These are phyloP conservation scores for Capsaspora owczarzaki DNA, from an alignment of 78 protist species.

Conservation along the genomic window DNA sequence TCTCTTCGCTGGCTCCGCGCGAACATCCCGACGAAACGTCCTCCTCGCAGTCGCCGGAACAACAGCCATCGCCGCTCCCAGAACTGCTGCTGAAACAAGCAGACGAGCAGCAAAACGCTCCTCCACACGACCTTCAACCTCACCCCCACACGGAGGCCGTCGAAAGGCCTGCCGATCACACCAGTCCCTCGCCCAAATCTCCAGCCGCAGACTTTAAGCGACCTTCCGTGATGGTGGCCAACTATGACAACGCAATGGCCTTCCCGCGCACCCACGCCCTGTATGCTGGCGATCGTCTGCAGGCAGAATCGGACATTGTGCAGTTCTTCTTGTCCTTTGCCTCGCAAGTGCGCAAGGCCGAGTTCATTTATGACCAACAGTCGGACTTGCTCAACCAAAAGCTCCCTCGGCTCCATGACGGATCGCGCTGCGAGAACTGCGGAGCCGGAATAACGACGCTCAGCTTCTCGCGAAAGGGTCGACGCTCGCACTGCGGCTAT, in stretches of 20 bases:
- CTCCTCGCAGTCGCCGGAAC: no score
- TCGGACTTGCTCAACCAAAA: neutral
- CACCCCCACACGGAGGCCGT: no score
- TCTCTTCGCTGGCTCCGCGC: no score
- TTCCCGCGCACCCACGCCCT: neutral
- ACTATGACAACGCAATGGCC: neutral
- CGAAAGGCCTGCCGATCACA: no score
- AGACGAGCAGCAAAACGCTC: no score
- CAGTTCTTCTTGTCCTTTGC: neutral
- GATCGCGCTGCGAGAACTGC: neutral
- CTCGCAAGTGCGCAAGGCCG: neutral
- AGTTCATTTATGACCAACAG: neutral
- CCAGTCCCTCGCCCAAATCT: no score
- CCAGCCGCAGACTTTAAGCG: neutral
- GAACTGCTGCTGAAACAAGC: no score
- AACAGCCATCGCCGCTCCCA: no score
- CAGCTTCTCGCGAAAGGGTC: no score
- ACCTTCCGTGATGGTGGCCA: neutral
- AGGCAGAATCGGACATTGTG: neutral
- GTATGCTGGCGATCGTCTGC: no score
- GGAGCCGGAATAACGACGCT: neutral
- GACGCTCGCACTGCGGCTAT: neutral
- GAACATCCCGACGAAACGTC: no score
- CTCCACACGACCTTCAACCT: no score
- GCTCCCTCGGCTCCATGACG: neutral